Percentiles rank a stretch among this genome's conserved stretches.
Evolutionary conservation across 805 yeast species (phyloP).

Genomic region (Saturnispora bothae): DNA sequence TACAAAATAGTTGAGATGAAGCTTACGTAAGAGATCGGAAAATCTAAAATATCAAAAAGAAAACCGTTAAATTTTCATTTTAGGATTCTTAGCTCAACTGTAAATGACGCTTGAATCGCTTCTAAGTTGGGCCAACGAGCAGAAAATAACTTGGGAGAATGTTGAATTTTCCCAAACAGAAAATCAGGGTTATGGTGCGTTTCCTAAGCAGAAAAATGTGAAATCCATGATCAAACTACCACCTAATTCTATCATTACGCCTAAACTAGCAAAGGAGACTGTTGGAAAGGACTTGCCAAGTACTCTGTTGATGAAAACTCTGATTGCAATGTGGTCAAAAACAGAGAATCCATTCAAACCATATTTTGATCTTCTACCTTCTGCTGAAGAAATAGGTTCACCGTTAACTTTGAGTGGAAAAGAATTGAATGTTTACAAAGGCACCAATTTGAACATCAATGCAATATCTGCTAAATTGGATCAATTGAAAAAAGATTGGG

Average conservation of each 20-base stretch:
- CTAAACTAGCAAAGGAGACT: slow-evolving; percentile 15
- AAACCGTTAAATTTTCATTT: too few relatives aligned
- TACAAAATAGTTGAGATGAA: too few relatives aligned
- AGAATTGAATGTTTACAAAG: slow-evolving; percentile 28
- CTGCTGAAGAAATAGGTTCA: slow-evolving; percentile 34
- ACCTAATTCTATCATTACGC: slow-evolving; percentile 16
- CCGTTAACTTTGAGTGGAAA: slow-evolving; percentile 53
- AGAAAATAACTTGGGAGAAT: neutral
- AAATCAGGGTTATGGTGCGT: slow-evolving; percentile 28
- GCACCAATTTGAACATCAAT: slow-evolving; percentile 50
- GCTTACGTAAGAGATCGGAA: too few relatives aligned
- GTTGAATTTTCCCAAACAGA: slow-evolving; percentile 15
- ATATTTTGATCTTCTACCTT: slow-evolving; percentile 40
- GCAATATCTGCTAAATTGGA: slow-evolving; percentile 36
- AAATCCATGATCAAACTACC: slow-evolving; percentile 15
- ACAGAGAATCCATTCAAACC: slow-evolving; percentile 17
- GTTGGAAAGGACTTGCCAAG: slow-evolving; percentile 8
- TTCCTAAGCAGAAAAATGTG: slow-evolving; percentile 2
- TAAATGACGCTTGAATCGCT: slow-evolving; percentile 1
- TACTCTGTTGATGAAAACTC: slow-evolving; percentile 8
- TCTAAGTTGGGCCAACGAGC: slow-evolving; percentile 4
- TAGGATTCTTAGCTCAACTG: too few relatives aligned
- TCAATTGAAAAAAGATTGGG: slow-evolving; percentile 47
- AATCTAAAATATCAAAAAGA: too few relatives aligned
- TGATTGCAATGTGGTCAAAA: slow-evolving; percentile 14